Conservation (phyloP, 228 moss, liverwort and hornwort species). For the Sphagnum fallax region DNA sequence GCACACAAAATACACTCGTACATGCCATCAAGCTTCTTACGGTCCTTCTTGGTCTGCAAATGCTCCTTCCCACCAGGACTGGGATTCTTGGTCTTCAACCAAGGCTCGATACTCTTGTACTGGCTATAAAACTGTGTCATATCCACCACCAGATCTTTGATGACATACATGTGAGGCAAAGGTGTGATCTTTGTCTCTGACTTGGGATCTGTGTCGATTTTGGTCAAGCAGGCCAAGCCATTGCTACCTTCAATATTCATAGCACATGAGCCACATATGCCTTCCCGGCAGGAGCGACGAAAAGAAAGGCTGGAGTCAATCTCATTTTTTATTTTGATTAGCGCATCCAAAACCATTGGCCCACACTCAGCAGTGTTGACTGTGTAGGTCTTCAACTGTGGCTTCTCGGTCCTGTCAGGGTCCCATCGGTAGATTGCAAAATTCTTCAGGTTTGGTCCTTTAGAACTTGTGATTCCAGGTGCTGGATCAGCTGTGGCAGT, state of each 20-base stretch:
- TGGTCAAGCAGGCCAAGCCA: conserved; percentile 81
- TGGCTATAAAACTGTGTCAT: conserved; percentile 97
- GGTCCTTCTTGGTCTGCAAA: conserved; percentile 77
- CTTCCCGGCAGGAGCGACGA: conserved; percentile 91
- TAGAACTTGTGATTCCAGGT: conserved; percentile 21
- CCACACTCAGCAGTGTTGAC: conserved; percentile 85
- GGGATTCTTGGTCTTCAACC: conserved; percentile 75
- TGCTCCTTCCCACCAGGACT: conserved; percentile 53
- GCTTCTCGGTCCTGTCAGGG: conserved; percentile 73
- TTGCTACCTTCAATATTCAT: conserved; percentile 90
- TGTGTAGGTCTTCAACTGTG: conserved; percentile 51
- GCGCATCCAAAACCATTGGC: conserved; percentile 95
- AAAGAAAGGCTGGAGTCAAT: conserved; percentile 67
- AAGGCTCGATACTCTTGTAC: conserved; percentile 97
- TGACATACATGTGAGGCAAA: conserved; percentile 90
- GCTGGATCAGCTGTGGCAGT: conserved; percentile 27
- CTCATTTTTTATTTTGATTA: conserved; percentile 95
- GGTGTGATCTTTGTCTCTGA: conserved; percentile 68
- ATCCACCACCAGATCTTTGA: conserved; percentile 93
- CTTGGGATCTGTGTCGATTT: conserved; percentile 47
- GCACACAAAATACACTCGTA: conserved; percentile 98
- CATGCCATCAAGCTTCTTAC: conserved; percentile 91
- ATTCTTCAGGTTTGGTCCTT: conserved; percentile 65
- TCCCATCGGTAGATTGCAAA: conserved; percentile 92
- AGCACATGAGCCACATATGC: conserved; percentile 94